A percentile compares a stretch with the other conserved stretches of the same genome.
Evolutionary conservation across 305 asterid genomes (phyloP).

Genomic region (Euphrasia arctica): DNA sequence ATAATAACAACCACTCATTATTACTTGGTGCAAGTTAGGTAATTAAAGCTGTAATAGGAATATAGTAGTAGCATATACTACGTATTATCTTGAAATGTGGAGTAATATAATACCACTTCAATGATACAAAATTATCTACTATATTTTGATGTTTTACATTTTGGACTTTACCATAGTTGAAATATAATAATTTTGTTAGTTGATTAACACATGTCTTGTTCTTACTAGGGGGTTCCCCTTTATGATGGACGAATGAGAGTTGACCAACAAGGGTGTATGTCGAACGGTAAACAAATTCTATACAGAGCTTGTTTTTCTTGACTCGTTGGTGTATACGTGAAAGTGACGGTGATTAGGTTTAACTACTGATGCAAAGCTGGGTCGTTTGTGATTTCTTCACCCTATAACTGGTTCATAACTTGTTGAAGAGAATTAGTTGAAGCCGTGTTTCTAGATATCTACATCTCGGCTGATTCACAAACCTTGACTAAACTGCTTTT

Average conservation of each 20-base stretch:
- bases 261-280: slow-evolving; percentile 12
- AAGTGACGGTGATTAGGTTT: slow-evolving; percentile 12
- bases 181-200: background rate
- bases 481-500: no score
- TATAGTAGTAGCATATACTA: no score
- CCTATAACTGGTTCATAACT: background rate
- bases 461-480: no score
- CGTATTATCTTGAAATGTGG: no score
- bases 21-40: background rate
- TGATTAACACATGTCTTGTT: slow-evolving; percentile 6
- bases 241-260: slow-evolving; percentile 40
- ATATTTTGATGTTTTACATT: background rate
- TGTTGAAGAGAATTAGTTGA: slow-evolving; percentile 2
- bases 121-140: no score
- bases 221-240: slow-evolving; percentile 48
- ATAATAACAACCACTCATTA: background rate
- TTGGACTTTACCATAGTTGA: background rate
- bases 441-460: background rate
- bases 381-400: background rate
- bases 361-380: slow-evolving; percentile 4
- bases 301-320: background rate
- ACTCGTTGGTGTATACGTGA: background rate
- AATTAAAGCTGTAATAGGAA: no score
- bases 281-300: slow-evolving; percentile 9
- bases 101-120: no score